phyloP scores from a whole-genome alignment of 1,284 basidiomycete genomes.

The Vanrija pseudolonga region DNA sequence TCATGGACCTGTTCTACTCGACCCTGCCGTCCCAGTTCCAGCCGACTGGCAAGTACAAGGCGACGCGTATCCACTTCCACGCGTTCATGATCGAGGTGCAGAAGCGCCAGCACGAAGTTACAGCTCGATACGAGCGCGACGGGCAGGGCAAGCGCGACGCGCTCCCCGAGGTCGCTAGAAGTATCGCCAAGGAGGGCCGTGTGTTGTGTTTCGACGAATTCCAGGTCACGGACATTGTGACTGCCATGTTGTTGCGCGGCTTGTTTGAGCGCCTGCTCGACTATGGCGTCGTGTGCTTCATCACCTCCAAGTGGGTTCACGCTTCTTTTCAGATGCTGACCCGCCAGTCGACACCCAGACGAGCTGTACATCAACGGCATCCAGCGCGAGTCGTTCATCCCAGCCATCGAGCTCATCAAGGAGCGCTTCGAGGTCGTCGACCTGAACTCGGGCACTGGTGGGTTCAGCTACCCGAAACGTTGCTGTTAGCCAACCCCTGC shows the following conservation, averaged over 20 bases:
- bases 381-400: slow-evolving; percentile 92
- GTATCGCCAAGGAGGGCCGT: slow-evolving; percentile 77
- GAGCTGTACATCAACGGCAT: slow-evolving; percentile 99
- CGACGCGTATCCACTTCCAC: slow-evolving; percentile 91
- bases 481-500: neutral
- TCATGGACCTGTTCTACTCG: slow-evolving; percentile 97
- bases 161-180: slow-evolving; percentile 81
- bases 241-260: slow-evolving; percentile 94
- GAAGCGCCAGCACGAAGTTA: slow-evolving; percentile 65
- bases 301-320: slow-evolving; percentile 85
- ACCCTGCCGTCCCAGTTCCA: slow-evolving; percentile 72
- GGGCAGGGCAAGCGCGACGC: slow-evolving; percentile 65
- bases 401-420: slow-evolving; percentile 92
- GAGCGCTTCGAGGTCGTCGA: slow-evolving; percentile 79
- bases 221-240: slow-evolving; percentile 97
- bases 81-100: slow-evolving; percentile 99
- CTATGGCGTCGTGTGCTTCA: slow-evolving; percentile 87
- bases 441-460: slow-evolving; percentile 89
- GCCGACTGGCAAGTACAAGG: slow-evolving; percentile 47
- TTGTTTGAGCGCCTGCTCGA: slow-evolving; percentile 79
- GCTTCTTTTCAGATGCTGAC: neutral
- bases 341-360: slow-evolving; percentile 82
- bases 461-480: slow-evolving; percentile 25
- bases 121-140: slow-evolving; percentile 56
- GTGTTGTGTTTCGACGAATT: slow-evolving; percentile 98